Evolutionary conservation across 208 protist genomes (phyloP).

Genomic region (Acanthamoeba sp.): DNA sequence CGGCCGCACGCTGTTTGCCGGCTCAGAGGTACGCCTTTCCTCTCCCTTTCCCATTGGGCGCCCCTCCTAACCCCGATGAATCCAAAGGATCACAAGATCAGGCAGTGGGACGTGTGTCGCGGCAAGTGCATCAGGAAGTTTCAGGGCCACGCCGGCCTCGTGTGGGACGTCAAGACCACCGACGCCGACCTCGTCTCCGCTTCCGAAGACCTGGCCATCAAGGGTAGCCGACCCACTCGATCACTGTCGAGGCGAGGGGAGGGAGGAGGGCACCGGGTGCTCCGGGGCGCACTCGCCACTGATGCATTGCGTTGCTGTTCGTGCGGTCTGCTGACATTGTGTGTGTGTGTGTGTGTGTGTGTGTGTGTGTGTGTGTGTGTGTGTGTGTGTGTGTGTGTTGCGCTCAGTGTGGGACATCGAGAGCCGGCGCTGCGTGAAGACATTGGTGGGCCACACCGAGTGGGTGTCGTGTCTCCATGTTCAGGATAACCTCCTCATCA

Average conservation of each 20-base stretch:
- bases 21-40: not conserved
- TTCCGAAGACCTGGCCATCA: constrained; percentile 37
- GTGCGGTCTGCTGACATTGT: no score
- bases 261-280: no score
- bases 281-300: no score
- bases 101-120: constrained; percentile 18
- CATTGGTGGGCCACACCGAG: constrained; percentile 6
- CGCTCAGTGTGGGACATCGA: constrained; percentile 25
- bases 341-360: no score
- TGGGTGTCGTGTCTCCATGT: constrained; percentile 36
- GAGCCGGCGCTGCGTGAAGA: not conserved
- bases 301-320: no score
- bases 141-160: constrained; percentile 2
- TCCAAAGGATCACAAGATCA: constrained; percentile 18
- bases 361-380: no score
- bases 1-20: constrained; percentile 1
- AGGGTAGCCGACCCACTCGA: no score
- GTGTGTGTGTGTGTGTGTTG: no score
- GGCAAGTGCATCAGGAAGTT: not conserved
- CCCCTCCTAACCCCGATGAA: no score
- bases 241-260: no score
- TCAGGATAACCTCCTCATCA: not conserved
- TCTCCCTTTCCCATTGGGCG: no score
- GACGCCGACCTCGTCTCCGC: not conserved
- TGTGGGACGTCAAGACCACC: constrained; percentile 50